Evolutionary conservation across 306 rosid species (phyloP).

Genomic region (Astragalus membranaceus): DNA sequence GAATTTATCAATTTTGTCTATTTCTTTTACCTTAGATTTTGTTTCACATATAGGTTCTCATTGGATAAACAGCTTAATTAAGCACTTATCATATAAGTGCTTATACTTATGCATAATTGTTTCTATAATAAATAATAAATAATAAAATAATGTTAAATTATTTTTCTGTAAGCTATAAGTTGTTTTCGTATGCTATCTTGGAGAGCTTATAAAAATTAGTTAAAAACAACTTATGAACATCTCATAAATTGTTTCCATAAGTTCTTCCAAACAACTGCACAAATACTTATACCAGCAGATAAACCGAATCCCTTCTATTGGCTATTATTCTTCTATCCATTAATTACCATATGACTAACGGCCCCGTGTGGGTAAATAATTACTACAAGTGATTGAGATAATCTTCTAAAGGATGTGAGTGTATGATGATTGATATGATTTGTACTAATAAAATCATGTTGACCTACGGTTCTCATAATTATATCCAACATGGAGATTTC

Average conservation of each 20-base stretch:
- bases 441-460: slow-evolving; percentile 15
- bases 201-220: too few species aligned
- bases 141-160: too few species aligned
- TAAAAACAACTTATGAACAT: too few species aligned
- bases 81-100: too few species aligned
- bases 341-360: neutral
- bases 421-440: slow-evolving; percentile 28
- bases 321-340: neutral
- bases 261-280: too few species aligned
- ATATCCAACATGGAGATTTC: neutral
- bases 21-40: neutral
- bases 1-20: neutral
- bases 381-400: neutral
- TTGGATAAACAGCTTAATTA: too few species aligned
- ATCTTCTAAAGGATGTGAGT: slow-evolving; percentile 2
- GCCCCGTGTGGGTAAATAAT: neutral
- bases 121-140: too few species aligned
- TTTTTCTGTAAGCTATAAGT: too few species aligned
- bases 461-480: slow-evolving; percentile 14
- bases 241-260: too few species aligned
- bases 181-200: too few species aligned
- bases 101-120: too few species aligned
- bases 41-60: neutral
- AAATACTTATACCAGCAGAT: too few species aligned
- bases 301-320: neutral